Base-by-base conservation (phyloP, 164 flowering plant genomes). In the Macadamia tetraphylla region DNA sequence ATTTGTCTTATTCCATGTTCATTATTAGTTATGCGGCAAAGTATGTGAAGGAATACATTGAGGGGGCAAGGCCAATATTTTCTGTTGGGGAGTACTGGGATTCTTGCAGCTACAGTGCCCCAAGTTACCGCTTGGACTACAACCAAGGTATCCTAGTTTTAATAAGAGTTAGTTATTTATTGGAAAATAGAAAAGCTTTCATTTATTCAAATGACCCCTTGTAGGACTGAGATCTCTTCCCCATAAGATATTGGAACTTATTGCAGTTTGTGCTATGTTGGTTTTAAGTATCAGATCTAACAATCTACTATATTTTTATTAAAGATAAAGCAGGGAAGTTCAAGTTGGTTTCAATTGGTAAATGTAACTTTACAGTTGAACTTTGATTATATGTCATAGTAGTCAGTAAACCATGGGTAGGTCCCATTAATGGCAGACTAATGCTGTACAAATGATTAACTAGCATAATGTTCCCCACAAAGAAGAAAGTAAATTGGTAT, bases 51-150 rank as follows among this genome's bases (percentile, higher is more conserved):
- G 94, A 93, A 64, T 91, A 91, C 65, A 85, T 88, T 69, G 91
- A 88, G 73, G 83, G 76, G 67, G 82, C 96, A 40, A 88, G 81
- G 75, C 98, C 98, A 59, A 48, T 89, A 62, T 88, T 93, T 80
- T 86, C 90, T 75, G 90, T 93, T 71, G 98, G 98, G 23, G 98
- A 93, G 74, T 88, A 87, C 58, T 93, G 98, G 98, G 97, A 93
- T 78, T 81, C 95, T 67, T 93, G 98, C 84, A 91, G 80, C 71
- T 93, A 93, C 76, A 76, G 29, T 55, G 60, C 72, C 62, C 68
- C 75, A 63, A 80, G 89, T 49, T 10, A 43, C 43, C 69, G 67
- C 64, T 79, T 91, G 87, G 96, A 89, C 57, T 91, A 91, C 78
- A 91, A 91, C 67, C 98, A 93, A 89, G 97, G 98, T 91, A 83